phyloP scores from a whole-genome alignment of 768 basidiomycete species.

The Suillus decipiens region DNA sequence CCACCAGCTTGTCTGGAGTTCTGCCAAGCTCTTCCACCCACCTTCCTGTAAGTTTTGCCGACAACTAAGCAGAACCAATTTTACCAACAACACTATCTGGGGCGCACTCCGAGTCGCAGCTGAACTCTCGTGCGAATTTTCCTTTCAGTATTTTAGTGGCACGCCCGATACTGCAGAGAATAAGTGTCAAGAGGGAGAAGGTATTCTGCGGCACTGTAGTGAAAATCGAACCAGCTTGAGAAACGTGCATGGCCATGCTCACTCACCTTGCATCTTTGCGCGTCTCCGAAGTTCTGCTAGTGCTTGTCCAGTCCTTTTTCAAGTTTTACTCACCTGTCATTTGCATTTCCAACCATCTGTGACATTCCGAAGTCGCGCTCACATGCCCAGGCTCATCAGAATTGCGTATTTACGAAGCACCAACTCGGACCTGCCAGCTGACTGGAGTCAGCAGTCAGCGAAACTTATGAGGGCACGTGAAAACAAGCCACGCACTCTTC shows the following conservation, averaged over 20 bases:
- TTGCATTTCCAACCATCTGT: not conserved
- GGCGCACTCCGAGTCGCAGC: too few relatives aligned
- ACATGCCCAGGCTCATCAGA: not conserved
- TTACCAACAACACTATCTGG: too few relatives aligned
- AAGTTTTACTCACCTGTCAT: not conserved
- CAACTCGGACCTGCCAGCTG: not conserved
- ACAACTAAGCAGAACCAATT: too few relatives aligned
- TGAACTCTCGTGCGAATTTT: too few relatives aligned
- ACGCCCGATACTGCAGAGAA: too few relatives aligned
- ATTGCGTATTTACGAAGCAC: not conserved
- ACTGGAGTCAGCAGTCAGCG: not conserved
- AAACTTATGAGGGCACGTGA: not conserved
- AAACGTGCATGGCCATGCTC: not conserved
- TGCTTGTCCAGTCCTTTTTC: not conserved
- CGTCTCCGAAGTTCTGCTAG: not conserved
- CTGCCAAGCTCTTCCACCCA: too few relatives aligned
- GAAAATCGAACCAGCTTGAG: not conserved
- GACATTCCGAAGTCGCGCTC: not conserved
- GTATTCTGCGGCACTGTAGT: not conserved
- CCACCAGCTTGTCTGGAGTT: too few relatives aligned
- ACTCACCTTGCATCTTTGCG: not conserved
- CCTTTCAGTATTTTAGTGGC: too few relatives aligned
- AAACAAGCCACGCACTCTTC: not conserved
- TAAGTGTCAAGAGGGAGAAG: too few relatives aligned
- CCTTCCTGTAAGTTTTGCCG: too few relatives aligned